phyloP scores from a whole-genome alignment of 768 basidiomycete species.

The Infundibulicybe gibba region DNA sequence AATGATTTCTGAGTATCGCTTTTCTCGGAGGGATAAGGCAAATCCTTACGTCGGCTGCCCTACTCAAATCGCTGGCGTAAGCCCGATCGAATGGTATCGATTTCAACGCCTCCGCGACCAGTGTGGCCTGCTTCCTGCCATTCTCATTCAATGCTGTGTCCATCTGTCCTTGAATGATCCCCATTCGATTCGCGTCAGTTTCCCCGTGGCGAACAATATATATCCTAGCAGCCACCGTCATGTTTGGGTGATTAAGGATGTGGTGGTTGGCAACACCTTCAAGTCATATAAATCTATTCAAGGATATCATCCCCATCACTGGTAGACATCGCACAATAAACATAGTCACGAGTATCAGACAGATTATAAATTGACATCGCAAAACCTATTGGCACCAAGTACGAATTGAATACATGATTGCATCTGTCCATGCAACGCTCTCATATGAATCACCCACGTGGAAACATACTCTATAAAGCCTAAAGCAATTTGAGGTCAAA shows the following conservation, averaged over 20 bases:
- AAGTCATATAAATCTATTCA: no score
- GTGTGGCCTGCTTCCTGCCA: constrained; percentile 56
- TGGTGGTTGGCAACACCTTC: no score
- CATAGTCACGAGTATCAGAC: no score
- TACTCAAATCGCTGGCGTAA: constrained; percentile 67
- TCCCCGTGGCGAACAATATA: constrained; percentile 79
- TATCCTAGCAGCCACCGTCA: constrained; percentile 36
- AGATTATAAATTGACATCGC: no score
- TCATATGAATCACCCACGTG: no score
- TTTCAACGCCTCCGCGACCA: constrained; percentile 52
- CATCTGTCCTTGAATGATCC: constrained; percentile 73
- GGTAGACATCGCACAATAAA: no score
- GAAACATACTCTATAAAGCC: no score
- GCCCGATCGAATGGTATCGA: constrained; percentile 53
- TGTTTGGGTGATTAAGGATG: constrained; percentile 1
- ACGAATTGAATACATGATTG: no score
- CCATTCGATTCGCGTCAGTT: constrained; percentile 61
- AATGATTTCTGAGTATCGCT: constrained; percentile 1
- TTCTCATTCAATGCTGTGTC: constrained; percentile 64
- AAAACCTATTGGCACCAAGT: no score
- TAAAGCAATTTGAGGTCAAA: no score
- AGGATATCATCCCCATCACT: no score
- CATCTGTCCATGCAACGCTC: no score
- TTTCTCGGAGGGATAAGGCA: not conserved
- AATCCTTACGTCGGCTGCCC: constrained; percentile 59